Conservation (phyloP, 805 yeast genomes). For the Kuraishia borneana region DNA sequence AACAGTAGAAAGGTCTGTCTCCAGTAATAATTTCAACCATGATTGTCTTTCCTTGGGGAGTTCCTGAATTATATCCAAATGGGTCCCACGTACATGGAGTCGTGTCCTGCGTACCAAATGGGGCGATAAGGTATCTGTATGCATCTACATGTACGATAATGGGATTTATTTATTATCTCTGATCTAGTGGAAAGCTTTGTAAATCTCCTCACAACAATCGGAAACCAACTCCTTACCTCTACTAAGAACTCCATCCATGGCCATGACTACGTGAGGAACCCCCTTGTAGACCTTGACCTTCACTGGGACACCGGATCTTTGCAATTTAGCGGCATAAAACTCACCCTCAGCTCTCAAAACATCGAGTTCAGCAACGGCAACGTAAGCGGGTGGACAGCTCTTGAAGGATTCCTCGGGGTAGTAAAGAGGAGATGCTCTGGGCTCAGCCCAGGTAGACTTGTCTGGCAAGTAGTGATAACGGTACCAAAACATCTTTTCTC, state of each 20-base stretch:
- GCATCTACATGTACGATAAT: neutral
- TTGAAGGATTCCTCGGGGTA: conserved; percentile 22
- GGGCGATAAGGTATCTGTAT: neutral
- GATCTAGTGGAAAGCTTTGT: neutral
- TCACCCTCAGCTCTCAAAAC: conserved; percentile 28
- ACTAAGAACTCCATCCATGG: conserved; percentile 27
- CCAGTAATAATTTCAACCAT: neutral
- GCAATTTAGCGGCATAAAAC: conserved; percentile 23
- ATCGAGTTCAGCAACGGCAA: conserved; percentile 28
- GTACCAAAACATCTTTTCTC: conserved; percentile 30
- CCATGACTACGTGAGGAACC: conserved; percentile 38
- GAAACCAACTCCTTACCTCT: conserved; percentile 22
- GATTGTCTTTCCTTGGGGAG: too few relatives aligned
- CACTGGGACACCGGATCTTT: conserved; percentile 22
- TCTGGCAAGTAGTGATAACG: conserved; percentile 23
- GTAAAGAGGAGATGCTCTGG: conserved; percentile 23
- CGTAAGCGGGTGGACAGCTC: conserved; percentile 23
- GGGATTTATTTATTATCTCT: neutral
- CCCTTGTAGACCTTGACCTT: conserved; percentile 26
- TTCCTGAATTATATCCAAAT: too few relatives aligned
- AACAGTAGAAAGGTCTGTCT: conserved; percentile 9
- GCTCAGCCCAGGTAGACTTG: conserved; percentile 20
- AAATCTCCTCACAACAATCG: conserved; percentile 8
- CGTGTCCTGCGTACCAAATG: neutral
- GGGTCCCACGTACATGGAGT: neutral